Percentiles rank a stretch among this genome's conserved stretches.
Evolutionary conservation across 2,329 filamentous ascomycete genomes (phyloP).

Genomic region (Fusarium tricinctum): DNA sequence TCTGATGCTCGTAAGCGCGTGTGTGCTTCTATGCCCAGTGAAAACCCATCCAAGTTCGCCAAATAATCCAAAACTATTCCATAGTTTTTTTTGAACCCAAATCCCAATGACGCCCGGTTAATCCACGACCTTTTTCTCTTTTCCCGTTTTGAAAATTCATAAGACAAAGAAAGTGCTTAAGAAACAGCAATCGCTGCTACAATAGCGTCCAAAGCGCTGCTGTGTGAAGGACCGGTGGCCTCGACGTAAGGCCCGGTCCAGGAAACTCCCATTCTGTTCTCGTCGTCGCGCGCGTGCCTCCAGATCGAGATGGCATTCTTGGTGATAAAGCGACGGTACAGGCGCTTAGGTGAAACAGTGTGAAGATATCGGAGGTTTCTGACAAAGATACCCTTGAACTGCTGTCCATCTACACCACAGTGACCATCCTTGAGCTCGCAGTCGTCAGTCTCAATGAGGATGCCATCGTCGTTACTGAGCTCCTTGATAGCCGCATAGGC

Average conservation of each 20-base stretch:
- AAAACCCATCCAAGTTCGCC: slow-evolving; percentile 40
- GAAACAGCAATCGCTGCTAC: slow-evolving; percentile 69
- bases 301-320: slow-evolving; percentile 76
- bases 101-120: slow-evolving; percentile 22
- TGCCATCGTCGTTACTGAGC: slow-evolving; percentile 60
- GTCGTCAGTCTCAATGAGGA: slow-evolving; percentile 59
- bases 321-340: slow-evolving; percentile 68
- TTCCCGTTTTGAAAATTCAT: slow-evolving; percentile 5
- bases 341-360: slow-evolving; percentile 61
- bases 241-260: slow-evolving; percentile 73
- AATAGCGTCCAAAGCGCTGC: slow-evolving; percentile 75
- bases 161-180: slow-evolving; percentile 30
- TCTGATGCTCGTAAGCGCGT: slow-evolving; percentile 25
- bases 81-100: slow-evolving; percentile 17
- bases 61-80: slow-evolving; percentile 23
- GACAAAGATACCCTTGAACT: slow-evolving; percentile 81
- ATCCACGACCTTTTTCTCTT: not conserved
- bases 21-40: slow-evolving; percentile 21
- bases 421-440: slow-evolving; percentile 54
- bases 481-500: slow-evolving; percentile 66
- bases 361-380: slow-evolving; percentile 74
- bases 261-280: slow-evolving; percentile 69
- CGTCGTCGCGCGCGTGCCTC: slow-evolving; percentile 66
- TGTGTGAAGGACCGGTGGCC: slow-evolving; percentile 71
- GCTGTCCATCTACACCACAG: slow-evolving; percentile 66